These are phyloP conservation scores for Aureobasidium subglaciale DNA, from an alignment of 2,329 filamentous ascomycete species.

Conservation along the genomic window DNA sequence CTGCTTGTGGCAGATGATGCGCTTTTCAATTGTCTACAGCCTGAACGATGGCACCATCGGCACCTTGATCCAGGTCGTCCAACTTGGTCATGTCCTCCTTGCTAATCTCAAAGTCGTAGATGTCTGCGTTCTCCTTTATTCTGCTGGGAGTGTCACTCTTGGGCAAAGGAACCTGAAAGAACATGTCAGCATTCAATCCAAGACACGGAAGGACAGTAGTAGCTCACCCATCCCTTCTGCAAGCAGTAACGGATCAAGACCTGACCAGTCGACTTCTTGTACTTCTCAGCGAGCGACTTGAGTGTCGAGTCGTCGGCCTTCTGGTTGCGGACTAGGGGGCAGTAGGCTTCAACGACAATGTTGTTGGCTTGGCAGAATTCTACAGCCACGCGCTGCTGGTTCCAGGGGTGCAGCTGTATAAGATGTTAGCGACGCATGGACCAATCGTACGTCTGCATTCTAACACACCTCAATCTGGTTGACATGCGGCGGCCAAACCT, in stretches of 20 bases:
- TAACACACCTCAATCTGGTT: slow-evolving; percentile 63
- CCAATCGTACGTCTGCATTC: background rate
- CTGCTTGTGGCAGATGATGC: background rate
- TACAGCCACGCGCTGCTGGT: slow-evolving; percentile 55
- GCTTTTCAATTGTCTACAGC: slow-evolving; percentile 24
- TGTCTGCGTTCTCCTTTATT: slow-evolving; percentile 58
- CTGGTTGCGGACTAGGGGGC: slow-evolving; percentile 61
- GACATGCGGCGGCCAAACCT: slow-evolving; percentile 61
- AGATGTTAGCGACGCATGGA: slow-evolving; percentile 10
- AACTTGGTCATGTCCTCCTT: slow-evolving; percentile 51
- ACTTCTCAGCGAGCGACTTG: slow-evolving; percentile 59
- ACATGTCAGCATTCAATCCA: background rate
- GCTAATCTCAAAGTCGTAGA: slow-evolving; percentile 54
- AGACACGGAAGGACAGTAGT: slow-evolving; percentile 24
- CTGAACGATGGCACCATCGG: slow-evolving; percentile 27
- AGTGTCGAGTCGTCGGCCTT: slow-evolving; percentile 64
- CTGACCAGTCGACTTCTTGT: slow-evolving; percentile 68
- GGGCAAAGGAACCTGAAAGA: slow-evolving; percentile 48
- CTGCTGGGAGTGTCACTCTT: slow-evolving; percentile 64
- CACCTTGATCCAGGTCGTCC: slow-evolving; percentile 41
- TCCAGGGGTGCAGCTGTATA: slow-evolving; percentile 62
- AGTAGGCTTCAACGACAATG: slow-evolving; percentile 59
- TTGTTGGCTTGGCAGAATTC: slow-evolving; percentile 51
- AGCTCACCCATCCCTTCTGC: slow-evolving; percentile 58
- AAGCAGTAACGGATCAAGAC: slow-evolving; percentile 73